Conservation (phyloP, 202 grass and related monocot species). For the Saccharum hybrid region DNA sequence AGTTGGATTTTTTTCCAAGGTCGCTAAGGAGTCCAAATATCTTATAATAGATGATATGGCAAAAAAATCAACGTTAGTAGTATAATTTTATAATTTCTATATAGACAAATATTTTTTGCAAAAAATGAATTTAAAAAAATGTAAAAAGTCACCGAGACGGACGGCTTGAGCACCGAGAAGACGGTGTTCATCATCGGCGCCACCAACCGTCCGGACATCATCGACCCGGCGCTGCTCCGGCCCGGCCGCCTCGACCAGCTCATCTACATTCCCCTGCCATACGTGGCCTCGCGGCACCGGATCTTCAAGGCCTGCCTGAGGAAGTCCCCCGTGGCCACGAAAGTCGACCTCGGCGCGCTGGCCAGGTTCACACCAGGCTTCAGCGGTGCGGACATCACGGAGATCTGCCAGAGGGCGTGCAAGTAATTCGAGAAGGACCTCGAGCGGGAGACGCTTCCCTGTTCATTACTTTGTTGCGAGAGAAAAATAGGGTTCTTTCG, state of each 20-base stretch:
- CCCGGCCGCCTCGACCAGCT: slow-evolving; percentile 36
- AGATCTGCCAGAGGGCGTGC: slow-evolving; percentile 49
- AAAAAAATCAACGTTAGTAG: too few species aligned
- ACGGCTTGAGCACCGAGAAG: background rate
- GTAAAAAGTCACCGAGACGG: slow-evolving; percentile 32
- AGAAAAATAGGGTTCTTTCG: too few species aligned
- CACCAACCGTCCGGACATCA: slow-evolving; percentile 52
- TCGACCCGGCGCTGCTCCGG: slow-evolving; percentile 46
- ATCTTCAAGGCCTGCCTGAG: slow-evolving; percentile 53
- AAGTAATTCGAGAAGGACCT: slow-evolving; percentile 45
- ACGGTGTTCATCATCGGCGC: slow-evolving; percentile 29
- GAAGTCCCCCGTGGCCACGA: slow-evolving; percentile 44
- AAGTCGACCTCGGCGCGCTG: slow-evolving; percentile 40
- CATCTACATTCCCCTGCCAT: slow-evolving; percentile 52
- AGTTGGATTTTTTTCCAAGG: too few species aligned
- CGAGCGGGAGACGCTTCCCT: background rate
- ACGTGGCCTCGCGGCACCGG: slow-evolving; percentile 41
- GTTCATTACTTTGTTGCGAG: too few species aligned
- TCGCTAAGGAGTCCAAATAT: too few species aligned
- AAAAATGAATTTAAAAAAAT: too few species aligned
- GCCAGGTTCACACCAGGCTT: slow-evolving; percentile 49
- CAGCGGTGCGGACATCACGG: slow-evolving; percentile 28
- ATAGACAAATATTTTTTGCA: too few species aligned
- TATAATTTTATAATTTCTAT: too few species aligned
- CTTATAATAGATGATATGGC: too few species aligned